phyloP scores from a whole-genome alignment of 257 asterid species.

The Rubia yunnanensis region DNA sequence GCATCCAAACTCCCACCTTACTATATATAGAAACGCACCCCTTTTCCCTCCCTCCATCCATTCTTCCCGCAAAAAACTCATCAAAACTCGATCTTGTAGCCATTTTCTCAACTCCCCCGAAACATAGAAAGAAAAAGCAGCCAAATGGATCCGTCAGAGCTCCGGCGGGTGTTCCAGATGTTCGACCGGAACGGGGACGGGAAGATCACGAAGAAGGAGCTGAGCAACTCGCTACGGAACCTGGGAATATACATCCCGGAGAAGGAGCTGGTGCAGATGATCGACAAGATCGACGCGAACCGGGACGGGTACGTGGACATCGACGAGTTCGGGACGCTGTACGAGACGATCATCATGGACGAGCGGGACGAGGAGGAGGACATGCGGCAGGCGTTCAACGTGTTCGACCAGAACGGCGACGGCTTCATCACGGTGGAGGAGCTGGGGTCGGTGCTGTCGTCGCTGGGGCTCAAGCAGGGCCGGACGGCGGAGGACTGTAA shows the following conservation, averaged over 20 bases:
- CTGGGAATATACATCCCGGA: conserved; percentile 34
- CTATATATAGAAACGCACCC: not conserved
- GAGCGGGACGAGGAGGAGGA: conserved; percentile 35
- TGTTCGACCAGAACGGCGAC: conserved; percentile 36
- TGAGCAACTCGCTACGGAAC: conserved; percentile 25
- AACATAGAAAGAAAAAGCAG: not conserved
- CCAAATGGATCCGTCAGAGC: conserved; percentile 29
- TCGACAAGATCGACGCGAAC: conserved; percentile 31
- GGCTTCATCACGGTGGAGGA: conserved; percentile 37
- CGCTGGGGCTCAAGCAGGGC: conserved; percentile 31
- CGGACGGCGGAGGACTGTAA: conserved; percentile 31
- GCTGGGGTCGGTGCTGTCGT: conserved; percentile 28
- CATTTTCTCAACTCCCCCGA: not conserved
- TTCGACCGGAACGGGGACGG: conserved; percentile 37
- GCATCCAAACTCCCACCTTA: not conserved
- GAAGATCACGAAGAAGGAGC: conserved; percentile 25
- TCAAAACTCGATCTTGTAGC: not conserved
- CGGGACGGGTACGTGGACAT: conserved; percentile 32
- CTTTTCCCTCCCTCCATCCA: not conserved
- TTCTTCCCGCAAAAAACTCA: not conserved
- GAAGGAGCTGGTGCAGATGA: conserved; percentile 29
- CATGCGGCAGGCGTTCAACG: conserved; percentile 31
- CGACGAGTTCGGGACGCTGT: conserved; percentile 33
- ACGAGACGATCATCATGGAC: conserved; percentile 21
- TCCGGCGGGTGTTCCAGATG: conserved; percentile 34